phyloP scores from a whole-genome alignment of 2,329 filamentous ascomycete species.

The Penicillium nordicum region DNA sequence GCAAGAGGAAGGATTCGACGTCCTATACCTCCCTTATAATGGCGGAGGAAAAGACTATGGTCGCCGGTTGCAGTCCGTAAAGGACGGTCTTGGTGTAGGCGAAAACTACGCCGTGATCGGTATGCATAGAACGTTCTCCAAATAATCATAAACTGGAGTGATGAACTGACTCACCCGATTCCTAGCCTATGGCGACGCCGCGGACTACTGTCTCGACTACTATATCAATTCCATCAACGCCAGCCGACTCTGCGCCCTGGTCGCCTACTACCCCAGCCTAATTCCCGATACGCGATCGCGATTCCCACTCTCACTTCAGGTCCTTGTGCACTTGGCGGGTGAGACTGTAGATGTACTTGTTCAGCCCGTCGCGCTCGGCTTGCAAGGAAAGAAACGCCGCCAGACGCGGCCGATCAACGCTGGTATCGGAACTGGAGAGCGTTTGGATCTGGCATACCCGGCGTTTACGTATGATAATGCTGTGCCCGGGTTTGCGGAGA shows the following conservation, averaged over 20 bases:
- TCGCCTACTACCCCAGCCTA: constrained; percentile 61
- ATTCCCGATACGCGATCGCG: constrained; percentile 50
- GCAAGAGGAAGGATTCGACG: constrained; percentile 59
- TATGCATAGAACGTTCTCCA: constrained; percentile 31
- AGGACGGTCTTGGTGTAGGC: constrained; percentile 54
- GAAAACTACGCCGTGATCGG: constrained; percentile 63
- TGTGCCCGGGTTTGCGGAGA: constrained; percentile 67
- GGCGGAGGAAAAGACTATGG: constrained; percentile 51
- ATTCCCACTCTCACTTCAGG: constrained; percentile 40
- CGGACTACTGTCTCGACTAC: constrained; percentile 57
- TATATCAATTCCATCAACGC: constrained; percentile 56
- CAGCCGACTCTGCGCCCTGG: constrained; percentile 52
- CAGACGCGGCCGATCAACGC: constrained; percentile 49
- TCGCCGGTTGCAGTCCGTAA: constrained; percentile 50
- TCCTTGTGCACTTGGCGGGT: constrained; percentile 58
- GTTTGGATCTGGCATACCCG: constrained; percentile 32
- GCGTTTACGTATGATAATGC: constrained; percentile 55
- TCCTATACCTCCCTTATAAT: constrained; percentile 56
- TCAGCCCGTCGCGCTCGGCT: constrained; percentile 50
- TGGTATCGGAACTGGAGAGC: constrained; percentile 51
- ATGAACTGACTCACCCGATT: neutral
- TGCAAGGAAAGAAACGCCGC: constrained; percentile 51
- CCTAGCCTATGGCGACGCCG: constrained; percentile 60
- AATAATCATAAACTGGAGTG: neutral
- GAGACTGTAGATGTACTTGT: constrained; percentile 48